Base-by-base conservation (phyloP, 805 yeast species). In the Jamesozyma jinghongensis region DNA sequence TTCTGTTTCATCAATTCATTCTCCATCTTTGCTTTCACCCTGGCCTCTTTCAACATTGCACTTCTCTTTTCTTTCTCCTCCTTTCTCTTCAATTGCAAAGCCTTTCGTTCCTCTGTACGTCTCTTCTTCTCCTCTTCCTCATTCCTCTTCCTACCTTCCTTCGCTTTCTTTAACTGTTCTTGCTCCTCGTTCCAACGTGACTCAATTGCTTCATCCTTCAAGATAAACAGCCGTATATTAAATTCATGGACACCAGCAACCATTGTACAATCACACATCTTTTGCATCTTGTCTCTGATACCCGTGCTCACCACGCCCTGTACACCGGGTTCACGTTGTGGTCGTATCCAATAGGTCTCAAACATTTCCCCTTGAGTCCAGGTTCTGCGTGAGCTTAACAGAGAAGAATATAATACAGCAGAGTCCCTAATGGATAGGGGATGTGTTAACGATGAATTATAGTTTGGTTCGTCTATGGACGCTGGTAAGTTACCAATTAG, bases 201-300 rank as follows among this genome's bases (percentile, higher is more conserved):
- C 46, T 79, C 85, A 19, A 73, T 68, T 31, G 77, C 74, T 31
- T 85, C 94, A 52, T 87, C 95, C 52, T 85, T 84, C 39, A 86
- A 74, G n/a, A 86, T 79, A 61, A 84, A 92, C 26, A 92, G 61
- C 45, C 94, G 67, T 2, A 82, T 71, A 31, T 79, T 85, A 62
- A 85, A 85, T 0, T 67, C 61, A 61, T 90, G 98, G 0, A 96
- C 95, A 0, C 97, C 97, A 18, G 82, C 69, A 10, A 69, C 67
- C 63, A 87, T 62, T 1, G 67, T 63, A 45, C 88, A 77, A 50
- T 88, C 96, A 50, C 90, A 77, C 42, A 92, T 65, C 56, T 86
- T 87, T 44, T 86, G 81, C 95, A 88, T 87, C 41, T 79, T 79
- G 48, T 90, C 97, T 51, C 94, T 67, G 6, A 49, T 42, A 32